Base-by-base conservation (phyloP, 116 monocot genomes). In the Posidonia oceanica region DNA sequence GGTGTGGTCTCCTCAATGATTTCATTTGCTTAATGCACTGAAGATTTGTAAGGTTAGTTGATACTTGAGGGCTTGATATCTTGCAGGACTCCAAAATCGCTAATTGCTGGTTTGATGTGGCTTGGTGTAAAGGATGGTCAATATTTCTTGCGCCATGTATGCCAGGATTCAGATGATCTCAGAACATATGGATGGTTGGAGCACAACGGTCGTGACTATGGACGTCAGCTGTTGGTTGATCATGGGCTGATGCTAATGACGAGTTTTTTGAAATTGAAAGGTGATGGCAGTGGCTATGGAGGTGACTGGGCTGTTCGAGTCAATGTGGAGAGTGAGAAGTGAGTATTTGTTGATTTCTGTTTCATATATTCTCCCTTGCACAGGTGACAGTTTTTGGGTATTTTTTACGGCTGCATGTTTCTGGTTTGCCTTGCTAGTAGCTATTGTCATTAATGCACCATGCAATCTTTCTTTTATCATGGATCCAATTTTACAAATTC, bases 101-200 rank as follows among this genome's bases (percentile, higher is more conserved):
- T 96, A 59, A 80, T 91, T 81, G 88, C 85, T 78, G 96, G 96
- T 53, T 65, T 96, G 59, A 96, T 96, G 96, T 96, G 96, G 96
- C 66, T 96, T 72, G 89, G 89, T 65, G 78, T 85, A 60, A 91
- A 89, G 79, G 69, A 91, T 63, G 91, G 91, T n/a, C 96, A 96
- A 39, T 96, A 87, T 78, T 65, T 75, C 66, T 63, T 91, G 7
- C 84, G 96, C 39, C 96, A 96, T 77, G 78, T 89, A 62, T 96
- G 96, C 72, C 91, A 96, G 74, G 89, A 91, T 79, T 88, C 88
- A 72, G 96, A 96, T 80, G 91, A 69, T 23, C 85, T 96, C 17
- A 84, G 79, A 37, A 81, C 78, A 52, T 96, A 91, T 75, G 96
- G 96, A 20, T 96, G 96, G 96, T 76, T 67, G 14, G 89, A 86